phyloP scores from a whole-genome alignment of 2,329 filamentous ascomycete species.

The Sordariomycetes sp. region DNA sequence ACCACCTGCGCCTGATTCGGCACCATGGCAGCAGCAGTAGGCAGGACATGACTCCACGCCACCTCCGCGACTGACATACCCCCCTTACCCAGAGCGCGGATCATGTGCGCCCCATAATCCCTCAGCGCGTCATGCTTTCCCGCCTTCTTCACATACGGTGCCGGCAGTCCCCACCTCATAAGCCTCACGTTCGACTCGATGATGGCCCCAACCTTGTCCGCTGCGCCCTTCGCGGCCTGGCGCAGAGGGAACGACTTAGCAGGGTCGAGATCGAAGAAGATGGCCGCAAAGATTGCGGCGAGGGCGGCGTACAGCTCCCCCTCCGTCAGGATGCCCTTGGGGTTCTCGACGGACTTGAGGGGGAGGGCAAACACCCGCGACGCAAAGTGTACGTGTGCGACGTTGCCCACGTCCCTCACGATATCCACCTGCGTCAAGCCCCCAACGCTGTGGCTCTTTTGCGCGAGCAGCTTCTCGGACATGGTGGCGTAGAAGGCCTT shows the following conservation, averaged over 20 bases:
- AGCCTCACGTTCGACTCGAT: slow-evolving; percentile 55
- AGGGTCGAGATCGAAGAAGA: slow-evolving; percentile 55
- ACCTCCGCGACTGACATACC: slow-evolving; percentile 53
- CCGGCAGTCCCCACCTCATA: slow-evolving; percentile 31
- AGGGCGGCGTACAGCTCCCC: slow-evolving; percentile 49
- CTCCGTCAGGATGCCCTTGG: slow-evolving; percentile 42
- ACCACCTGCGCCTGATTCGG: slow-evolving; percentile 58
- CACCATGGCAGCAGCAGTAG: slow-evolving; percentile 52
- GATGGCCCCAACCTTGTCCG: slow-evolving; percentile 43
- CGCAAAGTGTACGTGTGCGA: slow-evolving; percentile 51
- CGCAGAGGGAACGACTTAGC: slow-evolving; percentile 52
- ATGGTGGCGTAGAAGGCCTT: slow-evolving; percentile 55
- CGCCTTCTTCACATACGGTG: slow-evolving; percentile 36
- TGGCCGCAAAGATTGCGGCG: slow-evolving; percentile 48
- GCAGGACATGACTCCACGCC: slow-evolving; percentile 57
- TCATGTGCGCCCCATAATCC: slow-evolving; percentile 50
- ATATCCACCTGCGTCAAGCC: slow-evolving; percentile 52
- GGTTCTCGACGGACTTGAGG: slow-evolving; percentile 47
- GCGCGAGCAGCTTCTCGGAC: slow-evolving; percentile 44
- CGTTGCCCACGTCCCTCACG: slow-evolving; percentile 55
- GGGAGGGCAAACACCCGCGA: slow-evolving; percentile 51
- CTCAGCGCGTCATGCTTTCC: slow-evolving; percentile 41
- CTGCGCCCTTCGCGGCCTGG: slow-evolving; percentile 41
- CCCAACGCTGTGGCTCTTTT: slow-evolving; percentile 50
- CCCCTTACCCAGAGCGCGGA: slow-evolving; percentile 49